Conservation (phyloP, 1,284 basidiomycete genomes). For the Vanrija sp. region DNA sequence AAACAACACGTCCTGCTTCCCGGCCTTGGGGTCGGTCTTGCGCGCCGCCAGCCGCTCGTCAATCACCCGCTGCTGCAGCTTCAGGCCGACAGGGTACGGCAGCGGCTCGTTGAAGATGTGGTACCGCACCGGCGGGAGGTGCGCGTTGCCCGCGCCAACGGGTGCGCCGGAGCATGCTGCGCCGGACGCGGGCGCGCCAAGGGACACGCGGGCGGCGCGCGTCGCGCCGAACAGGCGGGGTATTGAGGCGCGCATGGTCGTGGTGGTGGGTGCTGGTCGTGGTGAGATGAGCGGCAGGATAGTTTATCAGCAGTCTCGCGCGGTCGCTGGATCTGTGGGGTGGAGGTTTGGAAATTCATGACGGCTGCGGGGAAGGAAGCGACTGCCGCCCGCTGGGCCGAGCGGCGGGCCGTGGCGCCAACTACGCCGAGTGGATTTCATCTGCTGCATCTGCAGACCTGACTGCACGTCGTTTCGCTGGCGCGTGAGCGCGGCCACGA, state of each 20-base stretch:
- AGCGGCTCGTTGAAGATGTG: conserved; percentile 70
- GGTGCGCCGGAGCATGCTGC: conserved; percentile 6
- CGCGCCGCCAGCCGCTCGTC: conserved; percentile 55
- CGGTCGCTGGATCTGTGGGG: no score
- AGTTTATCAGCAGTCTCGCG: no score
- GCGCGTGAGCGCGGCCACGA: no score
- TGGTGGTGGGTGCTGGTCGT: background rate
- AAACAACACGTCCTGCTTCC: conserved; percentile 52
- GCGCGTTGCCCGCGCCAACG: background rate
- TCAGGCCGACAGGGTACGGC: conserved; percentile 65
- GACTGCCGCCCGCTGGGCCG: no score
- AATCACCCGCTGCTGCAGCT: conserved; percentile 67
- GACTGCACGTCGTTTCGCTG: no score
- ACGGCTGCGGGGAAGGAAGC: no score
- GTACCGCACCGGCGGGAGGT: conserved; percentile 62
- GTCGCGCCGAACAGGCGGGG: conserved; percentile 2
- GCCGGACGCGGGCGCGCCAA: background rate
- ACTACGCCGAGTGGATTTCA: no score
- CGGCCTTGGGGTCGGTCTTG: conserved; percentile 26
- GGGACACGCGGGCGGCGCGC: background rate
- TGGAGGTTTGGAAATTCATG: no score
- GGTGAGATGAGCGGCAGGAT: no score
- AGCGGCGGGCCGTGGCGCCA: no score
- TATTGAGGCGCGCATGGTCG: conserved; percentile 7
- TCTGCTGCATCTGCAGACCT: no score